Conservation (phyloP, 352 stramenopile genomes). For the Globisporangium yorkense region DNA sequence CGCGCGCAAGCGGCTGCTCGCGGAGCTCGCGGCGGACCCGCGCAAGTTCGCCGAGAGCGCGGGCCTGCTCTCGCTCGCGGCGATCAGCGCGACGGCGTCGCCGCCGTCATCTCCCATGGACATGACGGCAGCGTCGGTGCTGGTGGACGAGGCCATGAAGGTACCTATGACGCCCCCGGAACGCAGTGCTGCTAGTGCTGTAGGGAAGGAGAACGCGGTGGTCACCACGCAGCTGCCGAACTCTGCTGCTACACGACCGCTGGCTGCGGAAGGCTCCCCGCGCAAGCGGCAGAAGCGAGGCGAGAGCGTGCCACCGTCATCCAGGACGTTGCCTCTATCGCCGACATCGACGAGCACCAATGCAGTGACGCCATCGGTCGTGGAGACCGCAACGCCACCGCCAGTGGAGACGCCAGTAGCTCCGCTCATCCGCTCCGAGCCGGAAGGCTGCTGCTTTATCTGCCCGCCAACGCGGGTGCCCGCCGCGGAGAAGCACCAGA, state of each 20-base stretch:
- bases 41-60: neutral
- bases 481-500: neutral
- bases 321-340: neutral
- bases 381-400: neutral
- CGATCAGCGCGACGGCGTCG: neutral
- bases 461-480: neutral
- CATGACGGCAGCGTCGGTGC: too few species aligned
- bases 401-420: neutral
- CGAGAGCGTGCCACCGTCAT: neutral
- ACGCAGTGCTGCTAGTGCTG: neutral
- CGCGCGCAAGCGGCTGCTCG: slow-evolving; percentile 3
- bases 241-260: too few species aligned
- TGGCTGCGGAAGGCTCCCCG: neutral
- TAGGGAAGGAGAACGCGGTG: too few species aligned
- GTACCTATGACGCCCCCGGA: neutral
- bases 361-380: too few species aligned
- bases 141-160: neutral
- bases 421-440: neutral
- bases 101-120: too few species aligned
- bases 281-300: neutral
- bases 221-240: too few species aligned
- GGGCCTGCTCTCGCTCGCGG: neutral
- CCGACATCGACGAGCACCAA: neutral
- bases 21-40: neutral
- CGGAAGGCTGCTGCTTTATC: slow-evolving; percentile 7